Evolutionary conservation across 164 flowering plant genomes (phyloP), one percentile per base, ranked within the genome.

Genomic region (Paratinospora sagittata): DNA sequence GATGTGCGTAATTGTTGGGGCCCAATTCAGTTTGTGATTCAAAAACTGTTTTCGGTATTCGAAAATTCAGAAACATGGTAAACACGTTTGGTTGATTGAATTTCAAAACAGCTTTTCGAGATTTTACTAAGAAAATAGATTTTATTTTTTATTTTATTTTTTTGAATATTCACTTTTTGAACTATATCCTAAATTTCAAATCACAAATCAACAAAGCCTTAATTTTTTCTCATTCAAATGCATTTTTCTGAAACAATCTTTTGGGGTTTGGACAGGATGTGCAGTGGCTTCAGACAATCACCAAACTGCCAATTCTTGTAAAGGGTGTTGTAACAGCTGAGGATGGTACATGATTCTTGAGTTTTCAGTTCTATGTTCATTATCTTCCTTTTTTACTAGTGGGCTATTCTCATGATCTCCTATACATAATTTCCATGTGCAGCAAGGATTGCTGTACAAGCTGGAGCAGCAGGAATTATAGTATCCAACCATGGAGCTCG

Each of bases 401-500:
- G 36, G 27, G 34, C n/a, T n/a, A n/a, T 55, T 67, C 1, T 21
- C 36, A 30, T 66, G 3, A 34, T 45, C 67, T 36, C 34, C 7
- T 10, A 33, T 26, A 19, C 39, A 11, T 61, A 8, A 6, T 27
- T 0, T 72, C 16, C 41, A 7, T 70, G 17, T 78, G 70, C 82
- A 93, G 98, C 97, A 52, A 84, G 85, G 75, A 43, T 89, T 34
- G 85, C 98, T 12, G 67, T 92, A 23, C 82, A 90, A 81, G 76
- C 79, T 63, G 97, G 97, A 72, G 98, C 85, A 69, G 90, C 96
- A 27, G 98, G 98, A 65, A 87, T 92, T 74, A 90, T 94, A 33
- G 98, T 94, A 47, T 94, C 98, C 11, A 94, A 94, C 68, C 98
- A 92, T 79, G 98, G 97, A 72, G 98, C 93, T 81, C 90, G 98